Evolutionary conservation across 2,329 filamentous ascomycete species (phyloP), one percentile per base, ranked within the genome.

Genomic region (Epichloe uncinata): DNA sequence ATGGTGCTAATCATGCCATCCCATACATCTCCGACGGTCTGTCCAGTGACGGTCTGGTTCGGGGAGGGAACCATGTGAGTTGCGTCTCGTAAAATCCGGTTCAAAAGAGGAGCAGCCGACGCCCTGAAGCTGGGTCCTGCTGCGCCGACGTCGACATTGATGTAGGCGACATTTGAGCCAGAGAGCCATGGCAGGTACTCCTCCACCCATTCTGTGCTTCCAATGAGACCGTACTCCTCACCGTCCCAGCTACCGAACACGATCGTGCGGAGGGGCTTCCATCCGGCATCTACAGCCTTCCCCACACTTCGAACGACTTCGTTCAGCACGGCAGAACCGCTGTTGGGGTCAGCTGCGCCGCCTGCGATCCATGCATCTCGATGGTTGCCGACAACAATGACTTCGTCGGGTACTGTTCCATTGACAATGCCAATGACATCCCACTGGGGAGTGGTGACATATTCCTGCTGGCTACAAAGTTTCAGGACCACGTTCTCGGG

Each of bases 371-470:
- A 94, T 0, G 90, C 87, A 66, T 95, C 89, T 35, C 89, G 81
- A 61, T 95, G 90, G 61, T 95, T 95, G n/a, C 90, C 89, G 34
- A 97, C 70, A 3, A 98, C 76, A 43, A 98, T 73, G 1, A 95
- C 88, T 61, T 96, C 89, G 58, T 95, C 82, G 0, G 81, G 73
- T 36, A 93, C 80, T 0, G 84, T 85, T 9, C 91, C 93, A 59
- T 95, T 95, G 63, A 98, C 87, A 43, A 93, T 73, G 42, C 91
- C 91, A 55, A 97, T 91, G 2, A 93, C 87, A 61, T 98, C 85
- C 89, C 89, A 95, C 48, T 91, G 71, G 4, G 86, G 85, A 0
- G 85, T 93, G 1, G 78, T 91, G 13, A 81, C 79, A 60, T 95
- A 93, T 43, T 88, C 79, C 67, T 94, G 87, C 59, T 88, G 73